Percentiles rank a stretch among this genome's conserved stretches.
Evolutionary conservation across 2,329 filamentous ascomycete genomes (phyloP).

Genomic region (Pseudocercospora crystallina): DNA sequence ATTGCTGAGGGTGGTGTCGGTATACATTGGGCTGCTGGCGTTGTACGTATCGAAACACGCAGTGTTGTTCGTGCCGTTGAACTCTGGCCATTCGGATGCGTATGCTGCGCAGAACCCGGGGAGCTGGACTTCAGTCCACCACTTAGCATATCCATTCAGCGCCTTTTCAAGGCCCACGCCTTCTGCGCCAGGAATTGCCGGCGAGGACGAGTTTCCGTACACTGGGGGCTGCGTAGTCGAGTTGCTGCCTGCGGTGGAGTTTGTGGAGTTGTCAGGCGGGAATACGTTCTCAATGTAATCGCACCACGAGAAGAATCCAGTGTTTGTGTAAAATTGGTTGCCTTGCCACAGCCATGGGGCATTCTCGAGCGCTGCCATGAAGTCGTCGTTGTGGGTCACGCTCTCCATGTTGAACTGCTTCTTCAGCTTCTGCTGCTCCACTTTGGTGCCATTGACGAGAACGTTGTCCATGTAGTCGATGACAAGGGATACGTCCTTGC

Average conservation of each 20-base stretch:
- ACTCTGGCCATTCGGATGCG: slow-evolving; percentile 53
- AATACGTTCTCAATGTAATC: slow-evolving; percentile 40
- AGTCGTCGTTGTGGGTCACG: slow-evolving; percentile 55
- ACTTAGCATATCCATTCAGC: slow-evolving; percentile 55
- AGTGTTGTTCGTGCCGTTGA: slow-evolving; percentile 38
- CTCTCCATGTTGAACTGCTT: slow-evolving; percentile 52
- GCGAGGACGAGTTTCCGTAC: too few relatives aligned
- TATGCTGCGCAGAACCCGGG: slow-evolving; percentile 52
- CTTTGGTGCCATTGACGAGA: slow-evolving; percentile 29
- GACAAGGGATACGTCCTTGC: slow-evolving; percentile 52
- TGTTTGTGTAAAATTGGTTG: slow-evolving; percentile 48
- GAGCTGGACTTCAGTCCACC: slow-evolving; percentile 49
- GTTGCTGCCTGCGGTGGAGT: too few relatives aligned
- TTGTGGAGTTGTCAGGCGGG: too few relatives aligned
- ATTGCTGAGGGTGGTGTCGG: slow-evolving; percentile 51
- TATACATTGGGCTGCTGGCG: slow-evolving; percentile 49
- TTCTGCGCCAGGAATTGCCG: slow-evolving; percentile 30
- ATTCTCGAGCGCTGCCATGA: slow-evolving; percentile 53
- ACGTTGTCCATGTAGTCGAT: slow-evolving; percentile 50
- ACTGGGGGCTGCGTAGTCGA: too few relatives aligned
- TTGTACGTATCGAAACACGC: slow-evolving; percentile 58
- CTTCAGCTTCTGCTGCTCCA: slow-evolving; percentile 48
- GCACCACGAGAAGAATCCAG: slow-evolving; percentile 48
- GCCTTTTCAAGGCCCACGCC: slow-evolving; percentile 56
- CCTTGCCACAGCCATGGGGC: slow-evolving; percentile 61